Evolutionary conservation across 2,329 filamentous ascomycete species (phyloP).

Genomic region (Xylaria sp.): DNA sequence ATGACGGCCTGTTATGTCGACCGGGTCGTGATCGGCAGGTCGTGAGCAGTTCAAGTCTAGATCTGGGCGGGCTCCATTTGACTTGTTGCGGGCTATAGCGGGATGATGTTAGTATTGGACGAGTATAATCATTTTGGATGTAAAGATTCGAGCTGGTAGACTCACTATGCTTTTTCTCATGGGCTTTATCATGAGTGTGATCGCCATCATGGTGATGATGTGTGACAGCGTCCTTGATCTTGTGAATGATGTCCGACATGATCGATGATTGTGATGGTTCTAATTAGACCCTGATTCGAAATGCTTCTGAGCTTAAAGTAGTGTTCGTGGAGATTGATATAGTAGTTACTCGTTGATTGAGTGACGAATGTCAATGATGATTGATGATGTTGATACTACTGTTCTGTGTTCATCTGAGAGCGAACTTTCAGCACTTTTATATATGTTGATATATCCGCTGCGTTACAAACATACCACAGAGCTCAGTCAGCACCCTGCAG

Average conservation of each 20-base stretch:
- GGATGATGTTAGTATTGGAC: background rate
- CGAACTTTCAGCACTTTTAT: constrained; percentile 23
- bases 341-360: constrained; percentile 2
- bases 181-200: constrained; percentile 21
- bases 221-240: constrained; percentile 36
- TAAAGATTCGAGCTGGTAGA: background rate
- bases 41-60: constrained; percentile 33
- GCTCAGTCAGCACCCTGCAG: constrained; percentile 33
- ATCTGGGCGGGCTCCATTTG: constrained; percentile 21
- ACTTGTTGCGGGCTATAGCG: constrained; percentile 4
- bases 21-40: constrained; percentile 20
- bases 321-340: background rate
- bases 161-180: constrained; percentile 26
- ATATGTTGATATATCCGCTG: background rate
- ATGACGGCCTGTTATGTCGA: constrained; percentile 34
- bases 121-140: background rate
- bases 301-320: background rate
- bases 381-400: constrained; percentile 12
- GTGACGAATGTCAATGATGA: background rate
- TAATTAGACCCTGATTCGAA: background rate
- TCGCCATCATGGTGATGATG: constrained; percentile 33
- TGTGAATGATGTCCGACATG: constrained; percentile 34
- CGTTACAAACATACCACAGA: background rate
- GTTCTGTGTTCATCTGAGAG: background rate
- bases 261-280: constrained; percentile 9